These are phyloP conservation scores for Lichtheimia corymbifera DNA, from an alignment of 371 early-diverging fungal species.

Conservation along the genomic window DNA sequence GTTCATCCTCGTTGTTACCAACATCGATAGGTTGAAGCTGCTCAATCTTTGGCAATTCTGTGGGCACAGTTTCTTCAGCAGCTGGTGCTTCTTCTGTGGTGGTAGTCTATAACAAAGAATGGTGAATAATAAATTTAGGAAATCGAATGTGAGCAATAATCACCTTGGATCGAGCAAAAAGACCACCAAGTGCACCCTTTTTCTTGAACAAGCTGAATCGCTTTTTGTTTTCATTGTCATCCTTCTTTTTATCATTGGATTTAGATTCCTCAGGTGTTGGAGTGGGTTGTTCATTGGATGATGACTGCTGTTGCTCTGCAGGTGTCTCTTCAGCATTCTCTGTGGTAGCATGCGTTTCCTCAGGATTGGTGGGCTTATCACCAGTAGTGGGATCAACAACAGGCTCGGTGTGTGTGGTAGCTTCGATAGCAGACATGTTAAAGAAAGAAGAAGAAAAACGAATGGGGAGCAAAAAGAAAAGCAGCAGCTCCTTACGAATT, in stretches of 20 bases:
- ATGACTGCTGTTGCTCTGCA: too few relatives aligned
- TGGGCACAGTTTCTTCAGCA: constrained; percentile 2
- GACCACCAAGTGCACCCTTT: constrained; percentile 13
- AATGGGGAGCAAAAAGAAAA: too few relatives aligned
- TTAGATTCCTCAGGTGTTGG: neutral
- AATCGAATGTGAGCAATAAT: neutral
- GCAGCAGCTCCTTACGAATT: too few relatives aligned
- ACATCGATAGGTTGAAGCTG: constrained; percentile 13
- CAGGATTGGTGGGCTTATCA: too few relatives aligned
- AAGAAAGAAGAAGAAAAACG: too few relatives aligned
- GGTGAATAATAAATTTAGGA: neutral
- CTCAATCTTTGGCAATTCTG: constrained; percentile 16
- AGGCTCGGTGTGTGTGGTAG: too few relatives aligned
- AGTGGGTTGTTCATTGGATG: neutral
- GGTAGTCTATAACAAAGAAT: neutral
- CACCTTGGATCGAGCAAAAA: constrained; percentile 15
- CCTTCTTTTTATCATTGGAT: neutral
- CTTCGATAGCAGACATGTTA: too few relatives aligned
- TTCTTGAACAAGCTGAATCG: constrained; percentile 14
- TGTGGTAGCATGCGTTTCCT: too few relatives aligned
- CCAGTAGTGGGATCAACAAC: too few relatives aligned
- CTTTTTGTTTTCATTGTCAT: neutral
- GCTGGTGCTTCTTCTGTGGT: constrained; percentile 10
- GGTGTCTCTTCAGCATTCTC: too few relatives aligned
- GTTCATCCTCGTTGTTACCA: constrained; percentile 10